Conservation (phyloP, 768 basidiomycete genomes). For the Auriscalpium microsporum region DNA sequence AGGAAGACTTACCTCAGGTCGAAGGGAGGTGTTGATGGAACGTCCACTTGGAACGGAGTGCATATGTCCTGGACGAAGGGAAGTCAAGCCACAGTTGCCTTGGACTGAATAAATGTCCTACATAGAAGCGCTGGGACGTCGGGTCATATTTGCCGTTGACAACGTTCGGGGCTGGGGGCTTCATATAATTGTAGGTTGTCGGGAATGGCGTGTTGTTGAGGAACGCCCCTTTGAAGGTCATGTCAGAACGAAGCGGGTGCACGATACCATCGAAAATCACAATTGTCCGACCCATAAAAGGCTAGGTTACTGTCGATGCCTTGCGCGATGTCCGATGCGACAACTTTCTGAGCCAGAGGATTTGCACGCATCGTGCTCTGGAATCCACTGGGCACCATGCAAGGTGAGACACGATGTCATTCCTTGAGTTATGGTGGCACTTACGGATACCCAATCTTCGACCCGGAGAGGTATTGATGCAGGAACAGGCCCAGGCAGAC, state of each 20-base stretch:
- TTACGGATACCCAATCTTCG: constrained; percentile 41
- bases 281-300: constrained; percentile 46
- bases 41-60: constrained; percentile 13
- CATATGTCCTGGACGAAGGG: constrained; percentile 25
- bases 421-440: constrained; percentile 14
- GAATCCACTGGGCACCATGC: constrained; percentile 37
- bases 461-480: constrained; percentile 46
- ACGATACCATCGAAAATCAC: constrained; percentile 24
- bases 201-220: constrained; percentile 23
- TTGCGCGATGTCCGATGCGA: constrained; percentile 41
- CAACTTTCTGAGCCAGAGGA: constrained; percentile 50
- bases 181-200: constrained; percentile 21
- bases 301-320: constrained; percentile 27
- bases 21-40: constrained; percentile 6
- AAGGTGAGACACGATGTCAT: too few relatives aligned
- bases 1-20: constrained; percentile 7
- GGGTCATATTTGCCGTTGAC: constrained; percentile 23
- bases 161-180: constrained; percentile 18
- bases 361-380: constrained; percentile 46
- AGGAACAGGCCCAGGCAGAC: constrained; percentile 57
- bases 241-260: neutral
- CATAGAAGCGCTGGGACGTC: constrained; percentile 27
- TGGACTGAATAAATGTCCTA: constrained; percentile 8
- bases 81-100: neutral
- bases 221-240: constrained; percentile 19